These are phyloP conservation scores for Sporothrix euskadiensis DNA, from an alignment of 2,329 filamentous ascomycete species.

Conservation along the genomic window DNA sequence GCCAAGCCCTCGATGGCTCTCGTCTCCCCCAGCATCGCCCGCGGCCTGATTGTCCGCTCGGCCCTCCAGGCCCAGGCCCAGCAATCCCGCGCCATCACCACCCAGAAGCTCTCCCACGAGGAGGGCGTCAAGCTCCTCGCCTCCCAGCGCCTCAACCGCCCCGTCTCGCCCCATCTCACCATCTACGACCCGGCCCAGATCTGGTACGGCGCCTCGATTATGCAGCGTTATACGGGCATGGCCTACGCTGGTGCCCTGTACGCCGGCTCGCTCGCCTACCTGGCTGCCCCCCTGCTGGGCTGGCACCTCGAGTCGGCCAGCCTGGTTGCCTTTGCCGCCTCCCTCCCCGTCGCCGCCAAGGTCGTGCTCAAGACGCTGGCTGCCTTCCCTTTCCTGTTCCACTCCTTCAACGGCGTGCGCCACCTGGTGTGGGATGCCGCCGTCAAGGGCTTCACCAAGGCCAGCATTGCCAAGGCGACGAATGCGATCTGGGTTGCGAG, in stretches of 20 bases:
- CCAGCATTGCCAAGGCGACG: conserved; percentile 49
- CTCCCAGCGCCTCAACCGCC: conserved; percentile 76
- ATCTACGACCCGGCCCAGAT: conserved; percentile 89
- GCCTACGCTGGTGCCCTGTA: conserved; percentile 73
- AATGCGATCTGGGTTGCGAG: conserved; percentile 51
- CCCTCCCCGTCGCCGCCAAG: conserved; percentile 61
- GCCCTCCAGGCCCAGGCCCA: conserved; percentile 32
- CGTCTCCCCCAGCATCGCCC: conserved; percentile 52
- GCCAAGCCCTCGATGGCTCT: conserved; percentile 49
- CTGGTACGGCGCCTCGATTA: conserved; percentile 70
- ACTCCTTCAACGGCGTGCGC: conserved; percentile 57
- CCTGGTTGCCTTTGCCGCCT: conserved; percentile 61
- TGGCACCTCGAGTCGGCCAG: conserved; percentile 61
- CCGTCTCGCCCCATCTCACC: conserved; percentile 78
- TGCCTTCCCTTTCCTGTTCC: conserved; percentile 62
- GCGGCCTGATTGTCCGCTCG: conserved; percentile 47
- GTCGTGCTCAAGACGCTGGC: conserved; percentile 56
- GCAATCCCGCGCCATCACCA: conserved; percentile 52
- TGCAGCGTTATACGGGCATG: conserved; percentile 83
- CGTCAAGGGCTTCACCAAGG: conserved; percentile 51
- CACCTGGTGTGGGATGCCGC: conserved; percentile 57
- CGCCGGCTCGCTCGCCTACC: conserved; percentile 77
- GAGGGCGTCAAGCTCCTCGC: conserved; percentile 68
- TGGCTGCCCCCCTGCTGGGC: conserved; percentile 72
- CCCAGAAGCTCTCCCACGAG: conserved; percentile 56